A percentile compares a stretch with the other conserved stretches of the same genome.
These are phyloP conservation scores for Tulasnella sp. DNA, from an alignment of 768 basidiomycete genomes.

Conservation along the genomic window DNA sequence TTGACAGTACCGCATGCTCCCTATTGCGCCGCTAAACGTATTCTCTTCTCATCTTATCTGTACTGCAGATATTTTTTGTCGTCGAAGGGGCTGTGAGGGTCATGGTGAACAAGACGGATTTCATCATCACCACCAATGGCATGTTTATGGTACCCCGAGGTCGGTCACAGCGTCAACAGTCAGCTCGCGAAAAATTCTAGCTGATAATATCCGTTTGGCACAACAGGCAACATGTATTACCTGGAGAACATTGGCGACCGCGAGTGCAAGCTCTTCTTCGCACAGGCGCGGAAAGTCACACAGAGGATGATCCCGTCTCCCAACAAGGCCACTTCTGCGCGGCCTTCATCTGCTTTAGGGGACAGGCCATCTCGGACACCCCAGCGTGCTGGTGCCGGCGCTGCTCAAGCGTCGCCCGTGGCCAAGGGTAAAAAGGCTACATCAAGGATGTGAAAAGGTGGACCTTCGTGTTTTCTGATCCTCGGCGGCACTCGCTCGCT, in stretches of 20 bases:
- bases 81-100: slow-evolving; percentile 84
- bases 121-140: slow-evolving; percentile 68
- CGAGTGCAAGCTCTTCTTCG: slow-evolving; percentile 79
- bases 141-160: slow-evolving; percentile 89
- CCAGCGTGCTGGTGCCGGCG: no score
- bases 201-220: not conserved
- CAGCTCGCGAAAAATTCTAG: not conserved
- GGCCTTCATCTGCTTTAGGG: not conserved
- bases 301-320: slow-evolving; percentile 15
- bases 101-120: slow-evolving; percentile 65
- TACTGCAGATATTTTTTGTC: slow-evolving; percentile 61
- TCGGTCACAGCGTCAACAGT: slow-evolving; percentile 21
- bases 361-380: no score
- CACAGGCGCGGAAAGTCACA: slow-evolving; percentile 59
- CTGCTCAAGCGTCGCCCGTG: no score
- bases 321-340: not conserved
- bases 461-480: no score
- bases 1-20: not conserved
- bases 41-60: not conserved
- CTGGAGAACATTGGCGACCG: slow-evolving; percentile 79
- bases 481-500: no score
- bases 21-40: not conserved
- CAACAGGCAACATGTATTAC: slow-evolving; percentile 74
- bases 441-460: no score
- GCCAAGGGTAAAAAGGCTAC: no score